phyloP scores from a whole-genome alignment of 306 rosid species.

The Quercus cerris region DNA sequence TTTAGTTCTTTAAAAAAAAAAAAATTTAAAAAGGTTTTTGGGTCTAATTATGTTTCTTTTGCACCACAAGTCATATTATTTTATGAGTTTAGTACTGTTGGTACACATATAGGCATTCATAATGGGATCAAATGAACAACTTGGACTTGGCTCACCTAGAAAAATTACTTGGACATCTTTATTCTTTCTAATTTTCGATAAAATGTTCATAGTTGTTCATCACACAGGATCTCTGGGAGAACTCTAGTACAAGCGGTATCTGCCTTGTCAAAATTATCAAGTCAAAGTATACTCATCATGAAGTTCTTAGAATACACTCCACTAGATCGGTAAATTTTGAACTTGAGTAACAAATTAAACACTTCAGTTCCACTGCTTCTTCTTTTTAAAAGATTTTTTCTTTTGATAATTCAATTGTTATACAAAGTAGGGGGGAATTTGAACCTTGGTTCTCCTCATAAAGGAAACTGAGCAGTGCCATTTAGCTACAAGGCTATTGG shows the following conservation, averaged over 20 bases:
- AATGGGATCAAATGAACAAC: not conserved
- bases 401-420: not conserved
- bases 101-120: not conserved
- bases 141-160: not conserved
- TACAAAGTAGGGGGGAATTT: too few species aligned
- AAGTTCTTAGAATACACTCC: constrained; percentile 85
- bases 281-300: constrained; percentile 36
- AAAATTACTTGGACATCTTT: not conserved
- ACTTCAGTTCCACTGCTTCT: not conserved
- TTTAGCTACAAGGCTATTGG: too few species aligned
- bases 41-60: not conserved
- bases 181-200: not conserved
- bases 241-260: constrained; percentile 2
- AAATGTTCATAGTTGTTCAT: not conserved
- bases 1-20: too few species aligned
- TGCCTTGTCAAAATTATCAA: not conserved
- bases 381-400: not conserved
- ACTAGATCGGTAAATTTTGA: constrained; percentile 63
- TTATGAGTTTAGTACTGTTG: not conserved
- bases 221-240: constrained; percentile 16
- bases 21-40: not conserved
- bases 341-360: not conserved
- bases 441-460: too few species aligned
- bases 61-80: not conserved
- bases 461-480: too few species aligned